Evolutionary conservation across 192 early-diverging fungal genomes (phyloP), one percentile per base, ranked within the genome.

Genomic region (Coemansia sp.): DNA sequence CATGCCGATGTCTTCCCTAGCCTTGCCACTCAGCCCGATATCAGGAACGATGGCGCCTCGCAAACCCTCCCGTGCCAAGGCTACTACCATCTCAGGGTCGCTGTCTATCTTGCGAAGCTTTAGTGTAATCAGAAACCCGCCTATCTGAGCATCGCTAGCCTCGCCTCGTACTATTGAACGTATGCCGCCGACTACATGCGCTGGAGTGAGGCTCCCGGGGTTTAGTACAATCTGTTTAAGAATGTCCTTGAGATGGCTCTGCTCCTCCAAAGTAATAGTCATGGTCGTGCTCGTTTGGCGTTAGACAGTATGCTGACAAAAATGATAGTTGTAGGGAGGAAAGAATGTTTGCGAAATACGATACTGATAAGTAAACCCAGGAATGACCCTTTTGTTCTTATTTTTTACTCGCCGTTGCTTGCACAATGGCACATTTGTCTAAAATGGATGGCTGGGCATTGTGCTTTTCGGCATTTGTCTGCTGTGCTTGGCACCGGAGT

Each of bases 141-240:
- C 89, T 47, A 93, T 91, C 72, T 99, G 97, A 21, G 95, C 88
- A 9, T 85, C 84, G 18, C 91, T 90, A 7, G 91, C 90, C 39
- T 87, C 62, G 11, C 90, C 89, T 12, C 75, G 77, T 91, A 99
- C 93, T 35, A 97, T 91, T 39, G 84, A 85, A 43, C 82, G 66
- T 59, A 91, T 74, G n/a, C 86, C 88, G 11, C 67, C 43, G 57
- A 79, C 73, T 1, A 87, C 91, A 56, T 90, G 77, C 6, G 81
- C 71, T 2, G 86, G 53, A 9, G 87, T 86, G 59, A 92, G 89
- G 9, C 70, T 59, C 14, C 83, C 61, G 6, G 94, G 90, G 20
- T 84, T 57, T 23, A 84, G 73, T 37, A 89, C 70, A 8, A 95
- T 83, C 9, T 68, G 83, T 65, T 92, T 90, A 66, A 94, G 81